These are phyloP conservation scores for Glonium stellatum DNA, from an alignment of 495 filamentous ascomycete genomes.

Conservation along the genomic window DNA sequence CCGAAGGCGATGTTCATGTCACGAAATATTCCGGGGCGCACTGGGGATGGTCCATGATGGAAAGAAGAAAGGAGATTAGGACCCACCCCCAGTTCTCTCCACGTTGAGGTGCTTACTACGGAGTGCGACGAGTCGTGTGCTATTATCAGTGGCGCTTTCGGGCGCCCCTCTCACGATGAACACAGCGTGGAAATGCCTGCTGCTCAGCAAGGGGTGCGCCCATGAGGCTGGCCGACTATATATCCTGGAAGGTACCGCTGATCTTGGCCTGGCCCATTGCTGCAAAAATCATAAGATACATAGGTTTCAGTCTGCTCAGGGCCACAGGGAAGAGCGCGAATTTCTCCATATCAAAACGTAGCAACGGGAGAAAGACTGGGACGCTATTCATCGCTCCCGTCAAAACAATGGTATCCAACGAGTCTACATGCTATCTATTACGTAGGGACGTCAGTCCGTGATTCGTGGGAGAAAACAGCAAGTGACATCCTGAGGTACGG, in stretches of 20 bases:
- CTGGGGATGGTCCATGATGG: background rate
- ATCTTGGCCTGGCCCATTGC: too few species aligned
- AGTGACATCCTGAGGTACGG: background rate
- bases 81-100: background rate
- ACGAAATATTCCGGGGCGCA: background rate
- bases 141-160: background rate
- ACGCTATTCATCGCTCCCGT: too few species aligned
- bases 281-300: too few species aligned
- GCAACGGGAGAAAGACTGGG: too few species aligned
- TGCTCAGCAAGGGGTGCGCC: background rate
- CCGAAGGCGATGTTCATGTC: background rate
- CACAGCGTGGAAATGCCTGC: background rate
- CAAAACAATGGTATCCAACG: too few species aligned
- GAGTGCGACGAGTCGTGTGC: conserved; percentile 10
- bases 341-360: too few species aligned
- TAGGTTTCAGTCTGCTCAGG: too few species aligned
- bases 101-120: conserved; percentile 4
- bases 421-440: too few species aligned
- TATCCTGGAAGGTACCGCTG: background rate
- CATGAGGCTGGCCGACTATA: background rate
- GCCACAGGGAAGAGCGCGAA: too few species aligned
- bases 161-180: background rate
- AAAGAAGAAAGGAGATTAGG: conserved; percentile 1
- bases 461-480: too few species aligned
- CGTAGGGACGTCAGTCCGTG: too few species aligned